Base-by-base conservation (phyloP, 1,284 basidiomycete species). In the Ceratobasidium sp. region DNA sequence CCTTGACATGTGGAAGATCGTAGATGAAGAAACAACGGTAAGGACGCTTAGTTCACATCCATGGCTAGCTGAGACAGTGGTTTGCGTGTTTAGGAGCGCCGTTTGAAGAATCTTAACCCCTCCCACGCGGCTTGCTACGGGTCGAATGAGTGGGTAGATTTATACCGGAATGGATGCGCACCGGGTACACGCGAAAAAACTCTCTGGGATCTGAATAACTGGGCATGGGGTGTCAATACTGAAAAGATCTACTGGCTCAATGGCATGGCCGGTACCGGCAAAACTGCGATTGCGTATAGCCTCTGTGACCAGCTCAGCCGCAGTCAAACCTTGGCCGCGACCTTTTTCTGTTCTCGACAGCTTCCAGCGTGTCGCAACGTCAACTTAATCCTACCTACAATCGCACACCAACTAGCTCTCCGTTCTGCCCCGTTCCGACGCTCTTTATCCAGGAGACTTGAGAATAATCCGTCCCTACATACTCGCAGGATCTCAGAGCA, bases 281-380 rank as follows among this genome's bases (percentile, higher is more conserved):
- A 80, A 59, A 76, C 79, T 5, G 77, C 78, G 9, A 79, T 80
- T 33, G 77, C 79, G 19, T 60, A 77, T 57, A 79, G 80, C 1
- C 62, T 80, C 5, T 78, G 79, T 27, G 62, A 76, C 1, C 29
- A 73, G 1, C 75, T 71, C 24, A 36, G 63, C 7, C 33, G n/a
- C 14, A 24, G 51, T 14, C 50, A 71, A 2, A 22, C n/a, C 6
- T 80, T 82, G 3, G 81, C 79, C 6, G 82, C 81, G 1, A 81
- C 78, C 8, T 59, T 54, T 15, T 83, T 82, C 76, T 83, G 80
- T 53, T 80, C 81, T 11, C 78, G 81, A 0, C 76, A 41, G 41
- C 33, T 47, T 14, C 72, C 62, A 4, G 44, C 59, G 24, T 57
- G 62, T 24, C 54, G 63, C 14, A 47, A 76, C 50, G 62, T 64